A percentile compares a stretch with the other conserved stretches of the same genome.
Evolutionary conservation across 306 rosid genomes (phyloP).

Genomic region (Neltuma alba): DNA sequence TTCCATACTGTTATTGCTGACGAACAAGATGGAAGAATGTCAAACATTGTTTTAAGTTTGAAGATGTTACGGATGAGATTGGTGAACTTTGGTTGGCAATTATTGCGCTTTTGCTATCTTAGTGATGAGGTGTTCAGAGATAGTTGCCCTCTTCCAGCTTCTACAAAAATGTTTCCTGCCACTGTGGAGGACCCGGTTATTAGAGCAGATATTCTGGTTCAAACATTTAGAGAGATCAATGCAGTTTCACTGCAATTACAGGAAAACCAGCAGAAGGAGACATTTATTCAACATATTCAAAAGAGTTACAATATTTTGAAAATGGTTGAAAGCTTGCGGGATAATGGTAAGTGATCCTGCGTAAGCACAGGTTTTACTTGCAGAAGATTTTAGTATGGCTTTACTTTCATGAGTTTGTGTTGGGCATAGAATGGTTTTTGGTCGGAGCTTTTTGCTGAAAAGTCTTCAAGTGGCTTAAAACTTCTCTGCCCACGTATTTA

Average conservation of each 20-base stretch:
- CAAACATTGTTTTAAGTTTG: slow-evolving; percentile 61
- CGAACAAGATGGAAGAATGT: slow-evolving; percentile 51
- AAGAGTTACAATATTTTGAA: slow-evolving; percentile 58
- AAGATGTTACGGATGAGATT: slow-evolving; percentile 78
- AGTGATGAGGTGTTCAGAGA: slow-evolving; percentile 73
- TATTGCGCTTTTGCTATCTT: slow-evolving; percentile 78
- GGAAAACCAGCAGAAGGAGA: slow-evolving; percentile 60
- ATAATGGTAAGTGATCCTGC: slow-evolving; percentile 54
- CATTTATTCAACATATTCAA: slow-evolving; percentile 82
- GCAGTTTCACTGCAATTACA: slow-evolving; percentile 55
- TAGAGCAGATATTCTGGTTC: slow-evolving; percentile 86
- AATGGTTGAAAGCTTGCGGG: slow-evolving; percentile 60
- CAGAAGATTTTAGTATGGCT: background rate
- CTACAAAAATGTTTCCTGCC: slow-evolving; percentile 90
- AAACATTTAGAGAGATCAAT: slow-evolving; percentile 82
- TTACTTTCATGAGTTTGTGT: slow-evolving; percentile 23
- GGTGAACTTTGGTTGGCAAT: slow-evolving; percentile 79
- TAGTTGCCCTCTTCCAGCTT: slow-evolving; percentile 57
- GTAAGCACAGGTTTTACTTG: slow-evolving; percentile 5
- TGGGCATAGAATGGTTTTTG: background rate
- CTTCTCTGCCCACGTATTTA: background rate
- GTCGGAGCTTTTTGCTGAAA: slow-evolving; percentile 7
- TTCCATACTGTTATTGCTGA: slow-evolving; percentile 44
- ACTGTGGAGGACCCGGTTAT: slow-evolving; percentile 86
- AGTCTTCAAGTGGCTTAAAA: slow-evolving; percentile 9